Base-by-base conservation (phyloP, 495 filamentous ascomycete species). In the Halenospora varia region DNA sequence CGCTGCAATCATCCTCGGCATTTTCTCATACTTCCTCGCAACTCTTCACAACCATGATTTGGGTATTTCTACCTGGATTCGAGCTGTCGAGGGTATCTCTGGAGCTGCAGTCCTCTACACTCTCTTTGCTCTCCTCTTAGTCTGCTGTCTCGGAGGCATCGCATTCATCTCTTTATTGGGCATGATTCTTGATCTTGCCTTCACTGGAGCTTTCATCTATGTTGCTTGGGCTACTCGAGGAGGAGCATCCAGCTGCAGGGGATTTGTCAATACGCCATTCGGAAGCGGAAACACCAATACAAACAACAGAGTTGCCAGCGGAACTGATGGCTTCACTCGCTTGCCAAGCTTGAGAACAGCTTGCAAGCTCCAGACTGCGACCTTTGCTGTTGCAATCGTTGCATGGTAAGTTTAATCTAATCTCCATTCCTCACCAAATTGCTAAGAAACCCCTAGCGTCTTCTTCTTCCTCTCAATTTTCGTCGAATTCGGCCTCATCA, bases 71-170 rank as follows among this genome's bases (percentile, higher is more conserved):
- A 81, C 68, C 61, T 88, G 82, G 77, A 72, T 85, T 51, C 83
- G 82, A 51, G 92, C 91, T 40, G 89, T 95, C 24, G 87, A 88
- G 58, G 92, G 92, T 68, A 86, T 96, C 35, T 78, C 88, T 1
- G 92, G 89, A 49, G 79, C 79, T 6, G 88, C 82, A 2, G 77
- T 83, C 1, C 70, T 92, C 6, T 96, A 96, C 70, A 81, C 84
- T 9, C 69, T 88, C 52, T 72, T 90, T 40, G 87, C 87, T 24
- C 70, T 85, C 17, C 58, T 94, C 48, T 74, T 92, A 24, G 87
- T 90, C 40, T 91, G 86, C 79, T 92, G 87, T 68, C 71, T 92
- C 23, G 88, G 88, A 54, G 90, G 90, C 10, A 76, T 88, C 45
- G 66, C 77, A 1, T 74, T 84, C 68, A 77, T 82, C 53, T 81